Evolutionary conservation across 2,329 filamentous ascomycete genomes (phyloP).

Genomic region (Aspergillus ibericus): DNA sequence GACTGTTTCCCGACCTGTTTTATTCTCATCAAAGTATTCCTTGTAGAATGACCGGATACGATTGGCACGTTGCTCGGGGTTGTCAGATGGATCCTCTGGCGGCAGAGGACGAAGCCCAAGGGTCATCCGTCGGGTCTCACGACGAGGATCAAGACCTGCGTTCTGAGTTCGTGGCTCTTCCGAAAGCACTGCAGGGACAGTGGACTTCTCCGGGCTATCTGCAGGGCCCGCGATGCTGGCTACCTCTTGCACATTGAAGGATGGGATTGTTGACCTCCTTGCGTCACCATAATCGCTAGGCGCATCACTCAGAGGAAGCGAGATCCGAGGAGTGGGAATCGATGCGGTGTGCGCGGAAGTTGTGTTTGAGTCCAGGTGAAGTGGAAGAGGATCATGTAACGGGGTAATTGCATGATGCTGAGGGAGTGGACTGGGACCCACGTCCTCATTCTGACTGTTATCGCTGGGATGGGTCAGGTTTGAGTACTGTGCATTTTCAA

Average conservation of each 20-base stretch:
- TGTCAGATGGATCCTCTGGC: constrained; percentile 80
- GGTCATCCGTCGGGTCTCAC: constrained; percentile 54
- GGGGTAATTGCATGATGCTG: constrained; percentile 23
- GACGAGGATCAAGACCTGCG: constrained; percentile 29
- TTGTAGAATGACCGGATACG: constrained; percentile 98
- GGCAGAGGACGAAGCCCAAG: constrained; percentile 79
- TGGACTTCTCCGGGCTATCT: constrained; percentile 11
- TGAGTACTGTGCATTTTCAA: not conserved
- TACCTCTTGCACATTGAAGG: constrained; percentile 30
- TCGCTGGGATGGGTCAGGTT: not conserved
- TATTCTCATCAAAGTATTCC: constrained; percentile 94
- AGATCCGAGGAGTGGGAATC: constrained; percentile 35
- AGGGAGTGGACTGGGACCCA: constrained; percentile 4
- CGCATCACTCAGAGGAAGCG: constrained; percentile 48
- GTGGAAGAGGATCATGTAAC: constrained; percentile 17
- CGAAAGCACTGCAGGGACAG: constrained; percentile 22
- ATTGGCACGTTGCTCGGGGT: constrained; percentile 91
- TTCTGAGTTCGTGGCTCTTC: constrained; percentile 27
- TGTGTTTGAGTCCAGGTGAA: constrained; percentile 19
- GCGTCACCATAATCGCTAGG: constrained; percentile 58
- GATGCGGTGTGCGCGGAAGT: constrained; percentile 18
- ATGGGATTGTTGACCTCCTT: constrained; percentile 49
- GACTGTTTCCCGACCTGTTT: constrained; percentile 56
- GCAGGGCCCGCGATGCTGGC: constrained; percentile 24
- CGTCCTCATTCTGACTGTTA: not conserved